Conservation (phyloP, 148 eudicot species). For the Camellia japonica region DNA sequence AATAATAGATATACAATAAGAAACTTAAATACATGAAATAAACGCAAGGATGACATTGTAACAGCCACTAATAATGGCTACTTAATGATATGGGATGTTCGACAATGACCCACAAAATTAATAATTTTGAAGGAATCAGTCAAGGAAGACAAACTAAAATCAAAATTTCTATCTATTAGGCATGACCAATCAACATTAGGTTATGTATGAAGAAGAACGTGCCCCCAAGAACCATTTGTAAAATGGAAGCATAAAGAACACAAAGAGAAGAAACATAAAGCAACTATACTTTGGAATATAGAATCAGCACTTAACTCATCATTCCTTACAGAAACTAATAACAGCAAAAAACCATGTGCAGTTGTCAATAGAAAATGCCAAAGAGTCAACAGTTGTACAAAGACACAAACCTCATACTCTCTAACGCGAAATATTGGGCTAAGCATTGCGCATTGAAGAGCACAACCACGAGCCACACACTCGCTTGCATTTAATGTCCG, state of each 20-base stretch:
- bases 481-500: conserved; percentile 86
- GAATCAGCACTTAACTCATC: background rate
- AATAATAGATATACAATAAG: background rate
- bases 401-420: conserved; percentile 80
- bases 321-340: background rate
- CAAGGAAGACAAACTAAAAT: background rate
- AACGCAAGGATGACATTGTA: background rate
- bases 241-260: background rate
- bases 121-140: background rate
- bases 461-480: conserved; percentile 98
- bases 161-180: background rate
- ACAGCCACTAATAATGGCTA: background rate
- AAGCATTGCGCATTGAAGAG: conserved; percentile 95
- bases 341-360: background rate
- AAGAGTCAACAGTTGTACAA: conserved; percentile 1
- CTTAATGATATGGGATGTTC: background rate
- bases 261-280: background rate
- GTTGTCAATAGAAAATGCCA: background rate
- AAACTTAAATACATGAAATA: background rate
- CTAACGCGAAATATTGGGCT: conserved; percentile 77
- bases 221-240: no score
- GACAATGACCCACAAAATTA: background rate
- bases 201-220: background rate
- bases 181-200: background rate
- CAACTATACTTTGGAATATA: background rate